Conservation (phyloP, 1,284 basidiomycete species). For the Pascua sp. region DNA sequence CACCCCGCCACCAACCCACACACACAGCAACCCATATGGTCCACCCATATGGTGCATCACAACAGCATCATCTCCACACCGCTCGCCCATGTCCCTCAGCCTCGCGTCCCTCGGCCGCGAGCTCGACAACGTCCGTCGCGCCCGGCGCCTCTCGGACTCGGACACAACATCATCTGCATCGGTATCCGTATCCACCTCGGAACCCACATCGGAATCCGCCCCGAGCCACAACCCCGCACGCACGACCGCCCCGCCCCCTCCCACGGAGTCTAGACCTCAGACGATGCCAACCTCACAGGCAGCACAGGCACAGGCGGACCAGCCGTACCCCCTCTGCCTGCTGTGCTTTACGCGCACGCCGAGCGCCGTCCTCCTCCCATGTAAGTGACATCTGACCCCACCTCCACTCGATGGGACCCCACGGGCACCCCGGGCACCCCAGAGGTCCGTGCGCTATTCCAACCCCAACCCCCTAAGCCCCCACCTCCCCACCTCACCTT, state of each 20-base stretch:
- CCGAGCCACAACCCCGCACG: too few relatives aligned
- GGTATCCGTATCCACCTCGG: too few relatives aligned
- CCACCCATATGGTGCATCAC: too few relatives aligned
- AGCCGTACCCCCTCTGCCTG: constrained; percentile 31
- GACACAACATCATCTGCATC: too few relatives aligned
- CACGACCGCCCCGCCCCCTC: neutral
- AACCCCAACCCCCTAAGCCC: neutral
- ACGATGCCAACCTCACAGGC: neutral
- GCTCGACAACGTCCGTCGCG: constrained; percentile 14
- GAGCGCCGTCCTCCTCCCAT: constrained; percentile 36
- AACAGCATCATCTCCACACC: too few relatives aligned
- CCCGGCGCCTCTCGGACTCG: constrained; percentile 2
- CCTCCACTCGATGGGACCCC: neutral
- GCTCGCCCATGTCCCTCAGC: constrained; percentile 15
- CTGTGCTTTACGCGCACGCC: constrained; percentile 35
- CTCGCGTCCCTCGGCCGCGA: constrained; percentile 17
- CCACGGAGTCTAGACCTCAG: neutral
- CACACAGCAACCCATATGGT: too few relatives aligned
- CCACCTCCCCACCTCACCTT: neutral
- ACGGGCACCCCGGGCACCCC: constrained; percentile 7
- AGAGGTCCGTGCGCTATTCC: too few relatives aligned
- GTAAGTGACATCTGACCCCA: constrained; percentile 16
- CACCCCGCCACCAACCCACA: too few relatives aligned
- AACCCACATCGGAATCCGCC: too few relatives aligned
- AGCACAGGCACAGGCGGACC: neutral